Evolutionary conservation across 2,329 filamentous ascomycete species (phyloP).

Genomic region (Dendrostoma leiphaemia): DNA sequence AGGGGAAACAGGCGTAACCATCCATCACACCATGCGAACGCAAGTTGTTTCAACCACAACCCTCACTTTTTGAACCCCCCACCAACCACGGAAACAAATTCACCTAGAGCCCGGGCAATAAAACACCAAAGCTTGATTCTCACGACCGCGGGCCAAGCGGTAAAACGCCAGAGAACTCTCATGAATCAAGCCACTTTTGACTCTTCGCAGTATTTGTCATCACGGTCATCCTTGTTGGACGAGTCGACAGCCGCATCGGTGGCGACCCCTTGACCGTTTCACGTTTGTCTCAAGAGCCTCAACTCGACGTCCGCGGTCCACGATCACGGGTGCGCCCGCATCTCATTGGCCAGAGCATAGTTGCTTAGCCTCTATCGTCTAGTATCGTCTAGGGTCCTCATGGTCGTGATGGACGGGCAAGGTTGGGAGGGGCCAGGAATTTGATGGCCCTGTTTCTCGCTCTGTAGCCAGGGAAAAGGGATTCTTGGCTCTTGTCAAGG

Average conservation of each 20-base stretch:
- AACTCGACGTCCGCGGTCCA: neutral
- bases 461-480: too few species aligned
- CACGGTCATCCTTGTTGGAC: neutral
- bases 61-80: neutral
- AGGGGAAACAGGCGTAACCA: neutral
- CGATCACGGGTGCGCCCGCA: neutral
- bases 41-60: neutral
- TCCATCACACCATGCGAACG: neutral
- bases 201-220: constrained; percentile 17
- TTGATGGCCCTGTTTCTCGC: too few species aligned
- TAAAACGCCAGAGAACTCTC: too few species aligned
- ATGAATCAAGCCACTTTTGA: too few species aligned
- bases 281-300: constrained; percentile 16
- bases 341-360: neutral
- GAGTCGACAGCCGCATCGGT: neutral
- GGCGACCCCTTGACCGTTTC: constrained; percentile 10
- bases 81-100: neutral
- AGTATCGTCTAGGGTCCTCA: neutral
- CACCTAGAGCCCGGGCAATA: neutral
- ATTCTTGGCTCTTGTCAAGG: too few species aligned
- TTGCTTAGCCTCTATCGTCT: neutral
- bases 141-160: too few species aligned
- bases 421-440: too few species aligned
- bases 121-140: neutral
- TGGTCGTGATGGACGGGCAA: neutral